Evolutionary conservation across 805 yeast species (phyloP), one percentile per base, ranked within the genome.

Genomic region (Candida coleopterorum): DNA sequence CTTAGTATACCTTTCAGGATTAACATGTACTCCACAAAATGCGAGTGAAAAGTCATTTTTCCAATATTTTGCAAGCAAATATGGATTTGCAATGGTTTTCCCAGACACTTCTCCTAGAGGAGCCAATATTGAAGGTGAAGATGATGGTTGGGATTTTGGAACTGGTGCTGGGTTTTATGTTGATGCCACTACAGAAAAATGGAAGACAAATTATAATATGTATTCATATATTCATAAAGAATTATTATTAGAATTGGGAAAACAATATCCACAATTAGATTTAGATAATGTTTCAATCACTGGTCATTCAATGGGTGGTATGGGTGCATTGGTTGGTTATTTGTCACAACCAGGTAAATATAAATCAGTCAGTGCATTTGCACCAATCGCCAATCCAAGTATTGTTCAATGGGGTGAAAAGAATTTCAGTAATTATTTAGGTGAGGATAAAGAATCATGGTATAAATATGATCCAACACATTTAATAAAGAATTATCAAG

Each of bases 301-400:
- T n/a, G 98, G 98, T 29, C 97, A 93, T 59, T 93, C 98, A 1
- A 93, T 93, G 97, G 98, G 98, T 34, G 98, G 98, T 1, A 86
- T 75, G 56, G 98, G 97, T 39, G 95, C 98, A 0, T 61, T 90
- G 42, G 64, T 82, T 42, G 72, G 75, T 11, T 74, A 70, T 46
- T 62, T 90, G 41, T 75, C 71, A 44, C 77, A 83, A 56, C 85
- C 89, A 1, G 81, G 79, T 1, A 68, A 67, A 49, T 90, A 83
- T 68, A 75, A 75, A 55, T 79, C 93, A 1, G 89, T 85, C 28
- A 76, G 86, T 40, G 97, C 96, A 0, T 90, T 90, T 64, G 76
- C 97, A 0, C 97, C 98, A 36, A 85, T 93, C 46, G 63, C 77
- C 18, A 85, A 88, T 61, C 97, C 97, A 6, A 60, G 72, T 37